Evolutionary conservation across 2,329 filamentous ascomycete species (phyloP), one percentile per base, ranked within the genome.

Genomic region (Metarhizium robertsii): DNA sequence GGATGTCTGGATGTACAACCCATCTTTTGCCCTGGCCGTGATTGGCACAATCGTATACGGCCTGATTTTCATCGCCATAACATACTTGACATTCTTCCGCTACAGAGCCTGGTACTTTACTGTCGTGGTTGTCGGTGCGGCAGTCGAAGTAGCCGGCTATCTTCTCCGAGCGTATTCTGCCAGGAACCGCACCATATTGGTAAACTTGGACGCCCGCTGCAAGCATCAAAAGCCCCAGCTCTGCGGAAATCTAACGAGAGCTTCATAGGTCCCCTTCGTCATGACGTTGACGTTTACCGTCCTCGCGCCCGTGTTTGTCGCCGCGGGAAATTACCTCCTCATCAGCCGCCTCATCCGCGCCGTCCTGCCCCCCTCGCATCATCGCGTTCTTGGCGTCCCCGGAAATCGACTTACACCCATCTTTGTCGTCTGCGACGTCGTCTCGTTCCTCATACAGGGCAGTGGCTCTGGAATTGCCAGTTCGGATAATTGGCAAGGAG

Each of bases 271-370:
- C 1, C 63, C 73, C 1, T 77, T 74, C 53, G 68, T 75, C 5
- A 59, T 68, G 43, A 72, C 69, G 1, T 59, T 69, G 4, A 71
- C 69, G 0, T 66, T 75, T 25, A 73, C 77, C n/a, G 72, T 79
- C 13, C 67, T 80, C 45, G 74, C 76, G 0, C 77, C 77, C 0
- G 68, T 79, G 46, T 71, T 79, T 53, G 64, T 79, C 51, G 75
- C 75, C 16, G 77, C 77, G 0, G 75, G 74, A 2, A 74, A 79
- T 55, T 80, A 80, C 62, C 69, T 79, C 53, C 70, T 79, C 49
- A 72, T 80, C 53, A 75, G 73, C n/a, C 70, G 73, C 13, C 64
- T 80, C 6, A 73, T 77, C 54, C 63, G 69, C 11, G 62, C 65
- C 11, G 69, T 71, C 10, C 67, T 76, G 1, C 69, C 70, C 1